These are phyloP conservation scores for Kappamyces sp. DNA, from an alignment of 192 early-diverging fungal genomes.

Conservation along the genomic window DNA sequence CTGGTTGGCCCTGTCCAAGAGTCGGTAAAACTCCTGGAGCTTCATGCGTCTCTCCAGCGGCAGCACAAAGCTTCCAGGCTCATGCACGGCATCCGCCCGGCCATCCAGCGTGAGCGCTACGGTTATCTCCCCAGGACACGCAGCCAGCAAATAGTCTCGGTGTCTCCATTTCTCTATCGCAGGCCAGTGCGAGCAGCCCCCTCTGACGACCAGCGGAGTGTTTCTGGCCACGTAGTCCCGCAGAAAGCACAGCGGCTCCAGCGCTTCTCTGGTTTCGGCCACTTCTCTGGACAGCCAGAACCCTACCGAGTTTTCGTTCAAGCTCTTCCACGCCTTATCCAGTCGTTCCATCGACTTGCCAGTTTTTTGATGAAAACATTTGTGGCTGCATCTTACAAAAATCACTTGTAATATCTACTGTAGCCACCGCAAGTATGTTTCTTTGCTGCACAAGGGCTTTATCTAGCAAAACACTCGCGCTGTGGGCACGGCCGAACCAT, in stretches of 20 bases:
- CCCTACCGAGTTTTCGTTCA: no score
- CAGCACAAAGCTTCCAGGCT: constrained; percentile 31
- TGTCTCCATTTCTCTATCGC: constrained; percentile 32
- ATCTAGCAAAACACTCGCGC: no score
- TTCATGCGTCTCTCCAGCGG: constrained; percentile 33
- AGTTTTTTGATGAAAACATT: no score
- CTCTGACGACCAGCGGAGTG: constrained; percentile 1
- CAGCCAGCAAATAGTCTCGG: constrained; percentile 22
- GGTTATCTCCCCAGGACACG: constrained; percentile 22
- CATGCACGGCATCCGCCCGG: constrained; percentile 37
- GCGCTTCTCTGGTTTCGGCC: no score
- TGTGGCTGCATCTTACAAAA: no score
- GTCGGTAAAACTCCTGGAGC: constrained; percentile 23
- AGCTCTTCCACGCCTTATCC: no score
- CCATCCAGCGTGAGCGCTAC: constrained; percentile 47
- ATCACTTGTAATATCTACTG: no score
- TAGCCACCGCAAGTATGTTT: no score
- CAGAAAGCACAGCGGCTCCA: not conserved
- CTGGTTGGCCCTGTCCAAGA: constrained; percentile 18
- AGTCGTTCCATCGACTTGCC: no score
- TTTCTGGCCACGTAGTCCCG: constrained; percentile 2
- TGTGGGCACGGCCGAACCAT: no score
- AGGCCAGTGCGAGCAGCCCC: constrained; percentile 24
- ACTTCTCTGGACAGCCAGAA: no score
- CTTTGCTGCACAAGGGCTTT: no score